A percentile compares a stretch with the other conserved stretches of the same genome.
phyloP scores from a whole-genome alignment of 192 early-diverging fungal species.

The Umbelopsis isabellina region DNA sequence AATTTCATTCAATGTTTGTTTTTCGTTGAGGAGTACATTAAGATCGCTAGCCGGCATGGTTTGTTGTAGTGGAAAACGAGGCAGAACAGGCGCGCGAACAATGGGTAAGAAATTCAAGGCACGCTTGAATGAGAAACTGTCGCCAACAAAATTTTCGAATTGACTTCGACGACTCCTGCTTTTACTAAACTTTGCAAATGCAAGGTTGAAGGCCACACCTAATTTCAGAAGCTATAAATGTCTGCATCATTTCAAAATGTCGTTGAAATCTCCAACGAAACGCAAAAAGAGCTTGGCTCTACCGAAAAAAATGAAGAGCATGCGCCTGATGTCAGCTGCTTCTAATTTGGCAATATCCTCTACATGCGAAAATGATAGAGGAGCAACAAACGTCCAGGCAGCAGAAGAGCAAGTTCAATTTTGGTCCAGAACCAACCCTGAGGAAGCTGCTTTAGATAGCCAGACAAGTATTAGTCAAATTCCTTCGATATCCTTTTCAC shows the following conservation, averaged over 20 bases:
- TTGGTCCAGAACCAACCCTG: no score
- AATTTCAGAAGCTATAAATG: neutral
- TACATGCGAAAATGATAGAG: no score
- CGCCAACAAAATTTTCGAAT: neutral
- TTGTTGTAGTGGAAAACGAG: neutral
- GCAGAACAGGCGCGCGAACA: neutral
- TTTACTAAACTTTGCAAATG: no score
- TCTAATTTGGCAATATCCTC: no score
- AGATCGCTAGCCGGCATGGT: neutral
- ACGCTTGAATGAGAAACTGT: neutral
- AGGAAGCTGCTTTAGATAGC: no score
- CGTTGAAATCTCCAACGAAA: neutral
- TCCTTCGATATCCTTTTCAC: neutral
- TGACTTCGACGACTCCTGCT: no score
- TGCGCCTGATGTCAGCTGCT: no score
- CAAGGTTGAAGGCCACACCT: no score
- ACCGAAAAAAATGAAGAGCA: neutral
- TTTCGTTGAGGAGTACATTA: neutral
- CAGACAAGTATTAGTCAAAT: no score
- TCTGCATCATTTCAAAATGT: neutral
- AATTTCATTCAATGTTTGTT: conserved; percentile 12
- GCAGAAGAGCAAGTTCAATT: no score
- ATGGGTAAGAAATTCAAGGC: neutral
- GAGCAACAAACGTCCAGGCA: no score
- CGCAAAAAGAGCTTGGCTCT: conserved; percentile 5